Base-by-base conservation (phyloP, 805 yeast species). In the Blastobotrys mokoenaii region DNA sequence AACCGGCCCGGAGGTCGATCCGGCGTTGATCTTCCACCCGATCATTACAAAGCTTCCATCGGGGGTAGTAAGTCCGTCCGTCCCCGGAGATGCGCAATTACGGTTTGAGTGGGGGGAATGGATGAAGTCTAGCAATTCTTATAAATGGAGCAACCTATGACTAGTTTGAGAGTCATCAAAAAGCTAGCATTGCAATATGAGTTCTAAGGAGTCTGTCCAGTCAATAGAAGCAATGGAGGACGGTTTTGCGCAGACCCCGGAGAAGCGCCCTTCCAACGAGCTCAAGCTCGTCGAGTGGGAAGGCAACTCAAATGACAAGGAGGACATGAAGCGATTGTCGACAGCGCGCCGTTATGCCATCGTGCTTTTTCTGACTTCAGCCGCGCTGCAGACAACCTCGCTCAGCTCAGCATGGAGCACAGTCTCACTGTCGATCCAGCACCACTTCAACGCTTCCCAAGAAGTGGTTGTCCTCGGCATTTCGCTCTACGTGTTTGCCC, bases 401-500 rank as follows among this genome's bases (percentile, higher is more conserved):
- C 69, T 78, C 15, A 71, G 78, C 3, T 74, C 80, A 1, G 64
- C 71, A 38, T 77, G 70, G 62, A 67, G 74, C 12, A 60, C 69
- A 40, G 72, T 76, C 16, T 61, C 68, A 10, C 62, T 62, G 1
- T 66, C 69, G 20, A 55, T 76, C 32, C 51, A 53, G 55, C 52
- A 45, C 3, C 53, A 60, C 35, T 72, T 72, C 48, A 56, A 60
- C n/a, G 62, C 67, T 10, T 65, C 71, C 8, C 66, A 67, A 45
- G 74, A 70, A 45, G 65, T 73, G 32, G 65, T 67, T 17, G 57
- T 73, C 17, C 56, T 74, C 40, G 74, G 74, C 8, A 72, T 77
- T 14, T 67, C 79, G 1, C 63, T 77, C 35, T 76, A 67, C 62
- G 67, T 76, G 18, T 62, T 79, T 25, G 79, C 83, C 29, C 77